phyloP scores from a whole-genome alignment of 2,329 filamentous ascomycete species.

The Coniochaeta pulveracea region DNA sequence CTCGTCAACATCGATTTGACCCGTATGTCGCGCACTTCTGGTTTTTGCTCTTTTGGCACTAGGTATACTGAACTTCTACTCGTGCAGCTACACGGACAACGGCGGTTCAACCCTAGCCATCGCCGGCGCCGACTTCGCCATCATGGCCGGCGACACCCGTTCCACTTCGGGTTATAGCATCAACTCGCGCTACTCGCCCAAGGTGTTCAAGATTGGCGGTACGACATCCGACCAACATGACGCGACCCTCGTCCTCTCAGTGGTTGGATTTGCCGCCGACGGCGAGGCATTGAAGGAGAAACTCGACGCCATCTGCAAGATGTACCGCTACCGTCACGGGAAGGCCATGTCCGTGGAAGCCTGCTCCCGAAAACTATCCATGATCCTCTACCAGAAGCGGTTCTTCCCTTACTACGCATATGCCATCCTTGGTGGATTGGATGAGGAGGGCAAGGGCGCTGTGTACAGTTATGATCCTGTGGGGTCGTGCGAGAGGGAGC shows the following conservation, averaged over 20 bases:
- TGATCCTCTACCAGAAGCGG: conserved; percentile 92
- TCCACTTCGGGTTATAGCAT: conserved; percentile 96
- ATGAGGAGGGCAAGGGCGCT: conserved; percentile 88
- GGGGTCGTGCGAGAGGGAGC: conserved; percentile 93
- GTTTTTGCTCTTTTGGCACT: not conserved
- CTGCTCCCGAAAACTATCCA: conserved; percentile 88
- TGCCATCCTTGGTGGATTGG: conserved; percentile 85
- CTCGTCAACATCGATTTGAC: conserved; percentile 75
- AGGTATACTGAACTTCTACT: not conserved
- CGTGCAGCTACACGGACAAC: conserved; percentile 82
- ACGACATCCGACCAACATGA: conserved; percentile 77
- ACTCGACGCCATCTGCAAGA: conserved; percentile 90
- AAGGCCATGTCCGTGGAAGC: conserved; percentile 93
- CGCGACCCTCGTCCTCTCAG: conserved; percentile 78
- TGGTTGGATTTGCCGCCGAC: conserved; percentile 93
- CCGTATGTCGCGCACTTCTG: conserved; percentile 55
- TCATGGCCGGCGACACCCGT: conserved; percentile 94
- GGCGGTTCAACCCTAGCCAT: conserved; percentile 94
- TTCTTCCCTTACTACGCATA: conserved; percentile 99
- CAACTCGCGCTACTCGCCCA: conserved; percentile 90
- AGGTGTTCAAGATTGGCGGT: conserved; percentile 95
- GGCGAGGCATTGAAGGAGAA: conserved; percentile 89
- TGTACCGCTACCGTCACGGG: conserved; percentile 97
- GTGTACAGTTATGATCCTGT: conserved; percentile 98
- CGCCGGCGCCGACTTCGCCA: conserved; percentile 84